A percentile compares a stretch with the other conserved stretches of the same genome.
phyloP scores from a whole-genome alignment of 495 filamentous ascomycete species.

The Cladorrhinum samala region DNA sequence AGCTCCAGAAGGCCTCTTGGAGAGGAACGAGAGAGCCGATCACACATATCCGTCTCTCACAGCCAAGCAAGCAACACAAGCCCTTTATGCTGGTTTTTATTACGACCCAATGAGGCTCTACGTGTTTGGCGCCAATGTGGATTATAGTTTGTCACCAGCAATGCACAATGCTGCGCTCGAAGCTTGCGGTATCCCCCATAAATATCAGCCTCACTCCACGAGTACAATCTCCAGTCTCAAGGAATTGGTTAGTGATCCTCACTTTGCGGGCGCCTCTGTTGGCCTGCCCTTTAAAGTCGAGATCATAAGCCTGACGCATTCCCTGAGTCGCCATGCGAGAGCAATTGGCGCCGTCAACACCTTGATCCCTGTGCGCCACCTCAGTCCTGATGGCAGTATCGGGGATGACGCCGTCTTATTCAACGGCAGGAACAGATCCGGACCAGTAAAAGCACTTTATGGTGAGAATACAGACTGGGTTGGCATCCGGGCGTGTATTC shows the following conservation, averaged over 20 bases:
- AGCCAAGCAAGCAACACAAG: slow-evolving; percentile 51
- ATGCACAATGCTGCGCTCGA: slow-evolving; percentile 71
- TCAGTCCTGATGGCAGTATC: slow-evolving; percentile 51
- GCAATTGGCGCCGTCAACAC: slow-evolving; percentile 75
- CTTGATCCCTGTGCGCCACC: slow-evolving; percentile 60
- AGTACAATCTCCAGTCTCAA: slow-evolving; percentile 53
- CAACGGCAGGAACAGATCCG: slow-evolving; percentile 53
- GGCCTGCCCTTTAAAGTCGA: slow-evolving; percentile 67
- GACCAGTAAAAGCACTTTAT: slow-evolving; percentile 60
- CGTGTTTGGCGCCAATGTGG: slow-evolving; percentile 61
- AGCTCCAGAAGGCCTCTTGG: slow-evolving; percentile 47
- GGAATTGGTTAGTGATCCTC: slow-evolving; percentile 52
- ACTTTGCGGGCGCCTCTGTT: slow-evolving; percentile 67
- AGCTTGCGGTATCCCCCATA: slow-evolving; percentile 60
- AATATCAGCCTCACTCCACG: slow-evolving; percentile 55
- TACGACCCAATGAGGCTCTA: slow-evolving; percentile 61
- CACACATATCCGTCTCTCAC: slow-evolving; percentile 42
- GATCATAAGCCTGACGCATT: slow-evolving; percentile 56
- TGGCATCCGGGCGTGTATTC: slow-evolving; percentile 57
- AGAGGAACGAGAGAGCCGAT: slow-evolving; percentile 10
- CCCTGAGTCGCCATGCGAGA: slow-evolving; percentile 62
- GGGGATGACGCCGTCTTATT: slow-evolving; percentile 52
- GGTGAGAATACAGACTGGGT: slow-evolving; percentile 80
- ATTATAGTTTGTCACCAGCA: slow-evolving; percentile 64
- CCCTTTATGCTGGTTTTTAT: slow-evolving; percentile 47